Base-by-base conservation (phyloP, 495 filamentous ascomycete species). In the Podospora pseudocomata region DNA sequence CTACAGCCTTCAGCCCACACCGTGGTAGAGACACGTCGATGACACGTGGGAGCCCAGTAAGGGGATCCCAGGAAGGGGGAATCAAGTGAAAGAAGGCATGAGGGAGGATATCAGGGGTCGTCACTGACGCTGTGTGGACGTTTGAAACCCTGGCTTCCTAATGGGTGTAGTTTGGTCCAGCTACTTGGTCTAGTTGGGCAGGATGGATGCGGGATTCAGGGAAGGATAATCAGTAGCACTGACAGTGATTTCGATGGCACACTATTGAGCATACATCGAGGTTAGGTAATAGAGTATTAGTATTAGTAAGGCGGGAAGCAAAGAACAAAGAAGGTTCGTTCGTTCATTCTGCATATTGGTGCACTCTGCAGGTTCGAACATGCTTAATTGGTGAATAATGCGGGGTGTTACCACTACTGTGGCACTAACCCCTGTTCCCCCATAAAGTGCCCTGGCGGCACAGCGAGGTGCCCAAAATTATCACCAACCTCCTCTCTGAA, bases 1-100 rank as follows among this genome's bases (percentile, higher is more conserved):
- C 59, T 72, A 61, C 60, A 75, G 72, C 65, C 49, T 76, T 1
- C 60, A 74, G 66, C 72, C 74, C 11, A 61, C 62, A 5, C 74
- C 72, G 18, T 55, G 54, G 32, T 62, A 59, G 53, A 16, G 30
- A 13, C 18, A 16, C 19, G 28, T 16, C 44, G 54, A 26, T 32
- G 5, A 6, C 9, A 49, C 9, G 5, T 49, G 39, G 39, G 39
- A 49, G 39, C 39, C 39, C 39, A 20, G 19, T 5, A 57, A 58
- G 20, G 23, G 23, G 23, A 58, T 32, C 30, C 30, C 30, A 58
- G 11, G 23, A 58, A 58, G 18, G 23, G 23, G 13, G 20, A 58
- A 58, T 56, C 54, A 13, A 20, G 54, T 5, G 30, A 32, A 32
- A 32, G 30, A 32, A 32, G 30, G 30, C 30, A 32, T 32, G 30